phyloP scores from a whole-genome alignment of 257 asterid genomes.

The Nicotiana noctiflora region DNA sequence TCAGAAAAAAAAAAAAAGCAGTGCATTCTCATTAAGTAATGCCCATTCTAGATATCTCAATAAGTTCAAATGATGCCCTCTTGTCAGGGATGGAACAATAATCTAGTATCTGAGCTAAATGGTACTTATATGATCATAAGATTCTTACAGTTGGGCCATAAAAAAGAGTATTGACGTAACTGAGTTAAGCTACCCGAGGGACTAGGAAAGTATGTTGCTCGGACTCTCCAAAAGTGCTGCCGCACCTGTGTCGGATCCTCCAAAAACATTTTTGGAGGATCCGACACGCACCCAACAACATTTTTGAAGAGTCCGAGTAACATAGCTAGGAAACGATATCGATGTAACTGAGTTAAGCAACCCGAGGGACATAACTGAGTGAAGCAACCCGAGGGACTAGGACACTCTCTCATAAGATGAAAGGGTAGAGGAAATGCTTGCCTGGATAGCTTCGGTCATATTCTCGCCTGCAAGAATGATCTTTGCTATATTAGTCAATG shows the following conservation, averaged over 20 bases:
- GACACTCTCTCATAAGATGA: neutral
- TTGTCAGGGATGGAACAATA: neutral
- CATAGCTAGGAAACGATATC: neutral
- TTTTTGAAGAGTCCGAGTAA: too few species aligned
- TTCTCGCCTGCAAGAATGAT: constrained; percentile 49
- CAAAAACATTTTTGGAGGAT: too few species aligned
- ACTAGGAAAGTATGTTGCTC: too few species aligned
- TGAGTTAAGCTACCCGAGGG: neutral
- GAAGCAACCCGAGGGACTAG: neutral
- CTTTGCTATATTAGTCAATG: constrained; percentile 66
- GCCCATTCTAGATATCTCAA: neutral
- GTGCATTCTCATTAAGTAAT: neutral
- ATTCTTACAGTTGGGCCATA: neutral
- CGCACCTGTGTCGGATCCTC: too few species aligned
- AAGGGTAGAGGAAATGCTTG: constrained; percentile 14
- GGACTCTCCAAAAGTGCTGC: too few species aligned
- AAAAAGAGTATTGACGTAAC: neutral
- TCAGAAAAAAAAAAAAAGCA: neutral
- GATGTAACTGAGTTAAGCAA: too few species aligned
- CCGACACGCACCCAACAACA: too few species aligned
- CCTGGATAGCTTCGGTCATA: constrained; percentile 51
- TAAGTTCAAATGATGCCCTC: neutral
- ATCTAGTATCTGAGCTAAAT: neutral
- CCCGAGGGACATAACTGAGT: neutral
- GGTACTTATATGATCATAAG: neutral